phyloP scores from a whole-genome alignment of 192 early-diverging fungal genomes.

The Entophlyctis luteolus region DNA sequence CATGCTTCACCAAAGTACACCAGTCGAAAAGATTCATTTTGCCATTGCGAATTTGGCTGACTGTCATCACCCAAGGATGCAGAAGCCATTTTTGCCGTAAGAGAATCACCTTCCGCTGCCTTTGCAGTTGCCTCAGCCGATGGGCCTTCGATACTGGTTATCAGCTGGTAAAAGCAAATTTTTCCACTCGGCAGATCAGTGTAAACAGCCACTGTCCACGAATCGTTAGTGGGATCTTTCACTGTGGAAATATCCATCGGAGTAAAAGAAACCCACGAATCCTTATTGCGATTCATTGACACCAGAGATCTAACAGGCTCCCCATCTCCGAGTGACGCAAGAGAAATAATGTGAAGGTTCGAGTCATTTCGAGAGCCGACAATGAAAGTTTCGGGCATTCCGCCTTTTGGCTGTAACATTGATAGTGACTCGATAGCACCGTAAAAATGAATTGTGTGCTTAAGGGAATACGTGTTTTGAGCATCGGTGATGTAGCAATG shows the following conservation, averaged over 20 bases:
- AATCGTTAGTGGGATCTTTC: neutral
- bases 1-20: too few relatives aligned
- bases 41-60: too few relatives aligned
- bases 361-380: conserved; percentile 68
- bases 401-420: conserved; percentile 43
- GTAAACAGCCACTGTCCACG: conserved; percentile 7
- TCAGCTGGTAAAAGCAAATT: conserved; percentile 3
- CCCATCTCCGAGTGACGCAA: too few relatives aligned
- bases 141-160: too few relatives aligned
- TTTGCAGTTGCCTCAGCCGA: too few relatives aligned
- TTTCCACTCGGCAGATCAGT: conserved; percentile 9
- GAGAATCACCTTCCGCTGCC: too few relatives aligned
- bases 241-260: conserved; percentile 56
- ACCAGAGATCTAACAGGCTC: neutral
- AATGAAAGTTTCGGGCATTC: conserved; percentile 27
- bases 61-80: too few relatives aligned
- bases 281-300: conserved; percentile 77
- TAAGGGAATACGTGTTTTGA: conserved; percentile 25
- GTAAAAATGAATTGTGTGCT: conserved; percentile 45
- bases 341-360: conserved; percentile 64
- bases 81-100: too few relatives aligned
- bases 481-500: conserved; percentile 46
- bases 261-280: conserved; percentile 80
- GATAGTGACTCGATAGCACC: conserved; percentile 63
- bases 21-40: too few relatives aligned